Conservation (phyloP, 768 basidiomycete species). For the Agaricus subrufescens region DNA sequence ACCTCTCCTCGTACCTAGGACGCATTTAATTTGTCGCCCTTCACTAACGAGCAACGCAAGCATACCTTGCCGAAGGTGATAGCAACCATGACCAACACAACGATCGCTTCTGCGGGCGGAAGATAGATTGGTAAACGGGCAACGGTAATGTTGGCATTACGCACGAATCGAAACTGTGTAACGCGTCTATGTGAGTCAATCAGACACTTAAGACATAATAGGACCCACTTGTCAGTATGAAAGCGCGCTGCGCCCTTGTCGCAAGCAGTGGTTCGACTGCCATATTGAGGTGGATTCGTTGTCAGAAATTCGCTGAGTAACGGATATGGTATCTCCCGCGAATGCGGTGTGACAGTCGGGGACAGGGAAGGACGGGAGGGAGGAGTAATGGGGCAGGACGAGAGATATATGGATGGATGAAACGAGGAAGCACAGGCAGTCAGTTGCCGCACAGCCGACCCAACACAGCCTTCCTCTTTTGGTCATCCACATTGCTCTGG, state of each 20-base stretch:
- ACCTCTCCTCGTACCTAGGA: constrained; percentile 46
- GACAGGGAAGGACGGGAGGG: neutral
- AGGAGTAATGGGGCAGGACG: neutral
- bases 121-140: too few relatives aligned
- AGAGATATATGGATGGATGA: constrained; percentile 4
- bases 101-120: constrained; percentile 54
- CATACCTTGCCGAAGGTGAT: constrained; percentile 63
- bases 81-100: constrained; percentile 71
- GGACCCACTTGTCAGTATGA: constrained; percentile 64
- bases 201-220: neutral
- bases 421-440: constrained; percentile 4
- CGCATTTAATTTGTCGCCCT: constrained; percentile 18
- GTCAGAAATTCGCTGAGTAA: too few relatives aligned
- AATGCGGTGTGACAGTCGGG: neutral
- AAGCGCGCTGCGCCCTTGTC: constrained; percentile 67
- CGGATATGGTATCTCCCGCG: neutral
- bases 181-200: constrained; percentile 9
- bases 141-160: constrained; percentile 20
- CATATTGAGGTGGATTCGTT: constrained; percentile 35
- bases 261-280: constrained; percentile 67
- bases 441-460: neutral
- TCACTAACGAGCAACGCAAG: constrained; percentile 8
- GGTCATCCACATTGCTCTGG: neutral
- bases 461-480: constrained; percentile 4
- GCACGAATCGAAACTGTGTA: constrained; percentile 53